Conservation (phyloP, 257 asterid genomes). For the Forsythia suspensa region DNA sequence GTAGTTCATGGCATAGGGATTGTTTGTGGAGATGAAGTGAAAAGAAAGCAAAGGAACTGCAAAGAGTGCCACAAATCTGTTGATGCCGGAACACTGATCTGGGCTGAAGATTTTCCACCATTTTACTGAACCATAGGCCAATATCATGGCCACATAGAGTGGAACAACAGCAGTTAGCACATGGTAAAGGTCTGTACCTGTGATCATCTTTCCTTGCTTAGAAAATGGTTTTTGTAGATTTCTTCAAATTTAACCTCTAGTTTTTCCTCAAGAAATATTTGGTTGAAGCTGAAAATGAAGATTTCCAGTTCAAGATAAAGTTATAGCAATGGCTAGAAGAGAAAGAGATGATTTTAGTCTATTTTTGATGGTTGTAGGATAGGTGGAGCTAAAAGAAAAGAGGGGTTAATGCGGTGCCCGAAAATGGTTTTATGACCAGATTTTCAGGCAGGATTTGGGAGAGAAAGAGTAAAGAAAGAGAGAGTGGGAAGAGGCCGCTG, state of each 20-base stretch:
- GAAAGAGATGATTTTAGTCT: neutral
- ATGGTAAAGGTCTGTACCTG: conserved; percentile 50
- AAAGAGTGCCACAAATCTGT: conserved; percentile 70
- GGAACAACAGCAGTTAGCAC: conserved; percentile 76
- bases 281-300: neutral
- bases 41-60: conserved; percentile 72
- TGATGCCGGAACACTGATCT: conserved; percentile 78
- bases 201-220: conserved; percentile 37
- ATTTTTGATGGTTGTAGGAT: conserved; percentile 8
- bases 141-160: conserved; percentile 70
- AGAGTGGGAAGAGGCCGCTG: neutral
- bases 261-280: neutral
- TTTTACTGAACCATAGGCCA: conserved; percentile 70
- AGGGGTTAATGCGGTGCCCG: conserved; percentile 20
- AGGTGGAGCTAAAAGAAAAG: neutral
- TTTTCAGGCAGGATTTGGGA: conserved; percentile 30
- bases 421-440: conserved; percentile 34
- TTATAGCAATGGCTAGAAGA: neutral
- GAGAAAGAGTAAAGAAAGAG: conserved; percentile 13
- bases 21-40: conserved; percentile 74
- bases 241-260: neutral
- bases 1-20: conserved; percentile 68
- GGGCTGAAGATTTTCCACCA: conserved; percentile 81
- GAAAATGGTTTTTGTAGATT: neutral
- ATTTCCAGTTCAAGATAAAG: neutral